These are phyloP conservation scores for Fusarium equiseti DNA, from an alignment of 2,329 filamentous ascomycete species.

Conservation along the genomic window DNA sequence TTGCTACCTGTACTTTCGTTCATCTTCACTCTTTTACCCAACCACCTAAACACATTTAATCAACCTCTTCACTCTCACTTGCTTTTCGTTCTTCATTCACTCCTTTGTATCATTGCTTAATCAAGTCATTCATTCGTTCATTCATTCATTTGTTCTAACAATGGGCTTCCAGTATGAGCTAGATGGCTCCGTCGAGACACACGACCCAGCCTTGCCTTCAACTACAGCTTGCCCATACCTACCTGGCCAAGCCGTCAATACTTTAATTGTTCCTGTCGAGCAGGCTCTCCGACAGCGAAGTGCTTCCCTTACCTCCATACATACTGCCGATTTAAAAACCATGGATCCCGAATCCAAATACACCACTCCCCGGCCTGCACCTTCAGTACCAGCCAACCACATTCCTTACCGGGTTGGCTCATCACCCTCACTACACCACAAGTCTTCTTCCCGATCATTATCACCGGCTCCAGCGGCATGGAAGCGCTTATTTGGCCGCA, in stretches of 20 bases:
- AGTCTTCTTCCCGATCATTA: slow-evolving; percentile 61
- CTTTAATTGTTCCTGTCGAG: slow-evolving; percentile 83
- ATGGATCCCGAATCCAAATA: slow-evolving; percentile 85
- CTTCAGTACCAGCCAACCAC: slow-evolving; percentile 49
- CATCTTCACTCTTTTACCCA: slow-evolving; percentile 27
- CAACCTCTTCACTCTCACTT: slow-evolving; percentile 31
- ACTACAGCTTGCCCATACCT: slow-evolving; percentile 87
- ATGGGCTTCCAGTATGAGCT: slow-evolving; percentile 77
- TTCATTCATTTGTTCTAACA: slow-evolving; percentile 40
- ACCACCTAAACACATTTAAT: slow-evolving; percentile 34
- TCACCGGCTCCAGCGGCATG: slow-evolving; percentile 62
- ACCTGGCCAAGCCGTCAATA: slow-evolving; percentile 88
- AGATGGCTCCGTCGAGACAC: slow-evolving; percentile 80
- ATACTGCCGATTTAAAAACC: slow-evolving; percentile 72
- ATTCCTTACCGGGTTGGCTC: slow-evolving; percentile 47
- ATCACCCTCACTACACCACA: slow-evolving; percentile 50
- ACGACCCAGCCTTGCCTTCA: slow-evolving; percentile 77
- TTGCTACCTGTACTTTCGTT: slow-evolving; percentile 16
- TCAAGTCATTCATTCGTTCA: slow-evolving; percentile 20
- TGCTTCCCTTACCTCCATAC: slow-evolving; percentile 72
- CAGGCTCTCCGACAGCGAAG: slow-evolving; percentile 70
- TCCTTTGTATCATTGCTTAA: slow-evolving; percentile 20
- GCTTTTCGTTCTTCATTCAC: slow-evolving; percentile 21
- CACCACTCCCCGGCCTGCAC: slow-evolving; percentile 72
- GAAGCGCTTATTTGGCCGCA: slow-evolving; percentile 65